Evolutionary conservation across 176 grass and related monocot species (phyloP).

Genomic region (Puya raimondii): DNA sequence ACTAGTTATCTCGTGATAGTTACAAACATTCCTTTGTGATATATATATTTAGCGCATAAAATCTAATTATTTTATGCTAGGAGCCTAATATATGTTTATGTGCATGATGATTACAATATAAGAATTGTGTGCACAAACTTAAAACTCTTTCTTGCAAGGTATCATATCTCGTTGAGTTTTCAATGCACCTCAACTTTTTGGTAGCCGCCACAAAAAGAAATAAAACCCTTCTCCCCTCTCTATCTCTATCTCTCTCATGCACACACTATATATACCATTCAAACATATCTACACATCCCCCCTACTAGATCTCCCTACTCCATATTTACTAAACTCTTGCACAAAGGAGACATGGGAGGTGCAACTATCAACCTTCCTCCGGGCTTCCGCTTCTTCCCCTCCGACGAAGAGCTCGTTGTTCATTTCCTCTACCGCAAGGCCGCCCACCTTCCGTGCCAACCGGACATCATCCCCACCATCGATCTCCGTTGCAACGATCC

Average conservation of each 20-base stretch:
- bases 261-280: not conserved
- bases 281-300: slow-evolving; percentile 13
- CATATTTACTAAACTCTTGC: slow-evolving; percentile 17
- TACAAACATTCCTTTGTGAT: too few relatives aligned
- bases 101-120: too few relatives aligned
- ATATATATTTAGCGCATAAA: too few relatives aligned
- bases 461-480: slow-evolving; percentile 67
- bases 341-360: slow-evolving; percentile 38
- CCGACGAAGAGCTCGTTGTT: slow-evolving; percentile 76
- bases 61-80: too few relatives aligned
- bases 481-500: slow-evolving; percentile 53
- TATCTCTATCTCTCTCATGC: not conserved
- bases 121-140: too few relatives aligned
- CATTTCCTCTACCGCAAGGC: slow-evolving; percentile 83
- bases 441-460: slow-evolving; percentile 50
- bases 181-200: not conserved
- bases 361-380: slow-evolving; percentile 57
- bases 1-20: too few relatives aligned
- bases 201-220: not conserved
- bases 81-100: too few relatives aligned
- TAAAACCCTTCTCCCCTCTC: not conserved
- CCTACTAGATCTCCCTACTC: slow-evolving; percentile 18
- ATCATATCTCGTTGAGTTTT: not conserved
- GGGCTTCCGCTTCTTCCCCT: slow-evolving; percentile 91
- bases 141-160: not conserved